Percentiles rank a stretch among this genome's conserved stretches.
phyloP scores from a whole-genome alignment of 1,284 basidiomycete genomes.

The Cutaneotrichosporon cavernicola region DNA sequence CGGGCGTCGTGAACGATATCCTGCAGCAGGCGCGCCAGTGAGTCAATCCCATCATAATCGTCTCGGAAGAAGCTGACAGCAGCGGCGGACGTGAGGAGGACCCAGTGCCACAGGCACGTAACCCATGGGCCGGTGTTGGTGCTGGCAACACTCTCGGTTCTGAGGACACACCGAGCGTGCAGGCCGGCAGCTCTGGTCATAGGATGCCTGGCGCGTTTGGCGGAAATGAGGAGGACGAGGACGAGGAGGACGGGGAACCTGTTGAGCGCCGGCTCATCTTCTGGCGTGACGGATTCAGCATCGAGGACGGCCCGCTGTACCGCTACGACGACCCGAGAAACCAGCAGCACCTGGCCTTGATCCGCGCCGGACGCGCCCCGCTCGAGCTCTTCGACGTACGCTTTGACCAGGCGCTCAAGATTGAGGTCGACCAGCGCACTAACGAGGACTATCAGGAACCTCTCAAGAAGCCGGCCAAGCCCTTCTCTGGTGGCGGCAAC shows the following conservation, averaged over 20 bases:
- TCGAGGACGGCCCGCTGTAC: constrained; percentile 85
- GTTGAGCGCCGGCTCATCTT: constrained; percentile 78
- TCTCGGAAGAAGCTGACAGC: constrained; percentile 31
- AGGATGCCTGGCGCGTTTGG: constrained; percentile 22
- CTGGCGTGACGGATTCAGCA: constrained; percentile 91
- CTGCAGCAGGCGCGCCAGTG: constrained; percentile 78
- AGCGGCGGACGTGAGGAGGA: constrained; percentile 31
- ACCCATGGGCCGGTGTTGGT: constrained; percentile 15
- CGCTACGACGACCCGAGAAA: constrained; percentile 80
- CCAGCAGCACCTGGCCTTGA: constrained; percentile 70
- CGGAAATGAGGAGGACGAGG: constrained; percentile 30
- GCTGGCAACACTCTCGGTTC: constrained; percentile 78
- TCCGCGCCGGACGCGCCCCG: constrained; percentile 81
- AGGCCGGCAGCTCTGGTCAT: constrained; percentile 49
- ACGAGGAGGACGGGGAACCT: constrained; percentile 59
- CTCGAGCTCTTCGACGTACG: constrained; percentile 72
- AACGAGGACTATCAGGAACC: constrained; percentile 68
- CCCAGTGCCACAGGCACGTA: constrained; percentile 19
- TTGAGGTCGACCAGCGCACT: constrained; percentile 73
- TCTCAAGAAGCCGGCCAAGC: constrained; percentile 55
- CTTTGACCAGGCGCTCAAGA: constrained; percentile 79
- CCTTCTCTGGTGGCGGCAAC: constrained; percentile 74
- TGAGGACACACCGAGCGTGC: constrained; percentile 66
- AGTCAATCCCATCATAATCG: constrained; percentile 42
- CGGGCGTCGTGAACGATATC: constrained; percentile 68